Conservation (phyloP, 2,329 filamentous ascomycete species). For the Harringtonia aguacate region DNA sequence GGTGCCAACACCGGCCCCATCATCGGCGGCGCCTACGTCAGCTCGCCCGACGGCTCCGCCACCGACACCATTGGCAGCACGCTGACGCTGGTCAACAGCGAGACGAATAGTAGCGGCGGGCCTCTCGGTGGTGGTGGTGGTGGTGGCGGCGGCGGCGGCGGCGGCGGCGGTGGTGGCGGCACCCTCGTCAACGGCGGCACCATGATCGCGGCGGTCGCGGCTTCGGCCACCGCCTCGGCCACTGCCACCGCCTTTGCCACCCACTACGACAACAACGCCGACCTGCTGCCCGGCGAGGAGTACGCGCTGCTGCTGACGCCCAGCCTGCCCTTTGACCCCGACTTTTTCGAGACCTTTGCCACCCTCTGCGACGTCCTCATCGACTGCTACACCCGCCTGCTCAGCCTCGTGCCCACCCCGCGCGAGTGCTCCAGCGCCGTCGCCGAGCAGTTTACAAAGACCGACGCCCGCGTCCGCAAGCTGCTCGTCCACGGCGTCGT, state of each 20-base stretch:
- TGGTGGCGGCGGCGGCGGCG: constrained; percentile 16
- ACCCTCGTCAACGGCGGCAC: constrained; percentile 17
- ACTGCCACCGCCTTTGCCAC: constrained; percentile 16
- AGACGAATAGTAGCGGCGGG: constrained; percentile 7
- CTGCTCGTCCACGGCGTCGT: constrained; percentile 79
- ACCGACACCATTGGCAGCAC: constrained; percentile 28
- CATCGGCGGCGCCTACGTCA: constrained; percentile 18
- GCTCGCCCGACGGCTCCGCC: constrained; percentile 24
- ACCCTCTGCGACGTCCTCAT: constrained; percentile 93
- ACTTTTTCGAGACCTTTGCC: constrained; percentile 94
- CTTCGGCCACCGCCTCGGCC: constrained; percentile 16
- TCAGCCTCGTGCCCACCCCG: constrained; percentile 64
- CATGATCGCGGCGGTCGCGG: constrained; percentile 21
- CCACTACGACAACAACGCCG: constrained; percentile 48
- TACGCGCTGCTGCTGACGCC: constrained; percentile 88
- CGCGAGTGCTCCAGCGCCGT: constrained; percentile 59
- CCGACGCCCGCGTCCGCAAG: constrained; percentile 76
- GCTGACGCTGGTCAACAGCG: constrained; percentile 10
- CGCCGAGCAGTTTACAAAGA: constrained; percentile 81
- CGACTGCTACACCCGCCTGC: constrained; percentile 75
- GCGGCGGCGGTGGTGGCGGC: constrained; percentile 19
- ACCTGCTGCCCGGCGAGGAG: constrained; percentile 70
- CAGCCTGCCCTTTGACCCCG: constrained; percentile 84
- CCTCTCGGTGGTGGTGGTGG: too few species aligned
- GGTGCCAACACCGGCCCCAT: too few species aligned